Conservation (phyloP, 1,284 basidiomycete genomes). For the Trichosporon coremiiforme region DNA sequence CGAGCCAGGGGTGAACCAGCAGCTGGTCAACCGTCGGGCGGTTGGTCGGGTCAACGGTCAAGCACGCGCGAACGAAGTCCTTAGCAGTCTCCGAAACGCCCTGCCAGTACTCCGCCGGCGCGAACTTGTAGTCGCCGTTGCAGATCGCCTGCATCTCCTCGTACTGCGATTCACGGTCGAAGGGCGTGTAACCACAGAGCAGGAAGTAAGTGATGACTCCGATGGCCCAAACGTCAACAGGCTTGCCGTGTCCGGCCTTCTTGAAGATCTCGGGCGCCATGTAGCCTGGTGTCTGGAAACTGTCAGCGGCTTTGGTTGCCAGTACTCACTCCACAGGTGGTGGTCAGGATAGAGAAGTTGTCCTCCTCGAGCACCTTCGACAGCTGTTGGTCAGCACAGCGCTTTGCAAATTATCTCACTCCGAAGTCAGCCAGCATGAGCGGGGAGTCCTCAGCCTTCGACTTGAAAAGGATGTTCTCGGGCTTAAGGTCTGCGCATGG, state of each 20-base stretch:
- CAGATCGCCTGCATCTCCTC: conserved; percentile 92
- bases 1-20: conserved; percentile 77
- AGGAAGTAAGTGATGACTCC: conserved; percentile 96
- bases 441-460: conserved; percentile 84
- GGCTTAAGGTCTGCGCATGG: conserved; percentile 78
- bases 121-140: conserved; percentile 86
- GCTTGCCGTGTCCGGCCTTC: conserved; percentile 91
- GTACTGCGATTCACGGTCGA: conserved; percentile 84
- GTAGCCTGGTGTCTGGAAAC: conserved; percentile 14
- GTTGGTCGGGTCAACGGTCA: conserved; percentile 76
- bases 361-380: conserved; percentile 83
- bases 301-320: conserved; percentile 14
- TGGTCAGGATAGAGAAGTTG: conserved; percentile 83
- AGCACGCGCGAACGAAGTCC: conserved; percentile 75
- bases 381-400: conserved; percentile 36
- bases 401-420: conserved; percentile 59
- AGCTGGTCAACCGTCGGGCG: conserved; percentile 75
- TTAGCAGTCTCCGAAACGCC: conserved; percentile 79
- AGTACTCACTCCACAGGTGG: conserved; percentile 74
- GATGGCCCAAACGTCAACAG: conserved; percentile 97
- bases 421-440: conserved; percentile 99
- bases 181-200: conserved; percentile 90
- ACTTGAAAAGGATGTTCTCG: conserved; percentile 94
- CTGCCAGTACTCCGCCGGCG: conserved; percentile 83
- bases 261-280: conserved; percentile 86